These are phyloP conservation scores for Teratosphaeriaceae sp. DNA, from an alignment of 2,329 filamentous ascomycete species.

Conservation along the genomic window DNA sequence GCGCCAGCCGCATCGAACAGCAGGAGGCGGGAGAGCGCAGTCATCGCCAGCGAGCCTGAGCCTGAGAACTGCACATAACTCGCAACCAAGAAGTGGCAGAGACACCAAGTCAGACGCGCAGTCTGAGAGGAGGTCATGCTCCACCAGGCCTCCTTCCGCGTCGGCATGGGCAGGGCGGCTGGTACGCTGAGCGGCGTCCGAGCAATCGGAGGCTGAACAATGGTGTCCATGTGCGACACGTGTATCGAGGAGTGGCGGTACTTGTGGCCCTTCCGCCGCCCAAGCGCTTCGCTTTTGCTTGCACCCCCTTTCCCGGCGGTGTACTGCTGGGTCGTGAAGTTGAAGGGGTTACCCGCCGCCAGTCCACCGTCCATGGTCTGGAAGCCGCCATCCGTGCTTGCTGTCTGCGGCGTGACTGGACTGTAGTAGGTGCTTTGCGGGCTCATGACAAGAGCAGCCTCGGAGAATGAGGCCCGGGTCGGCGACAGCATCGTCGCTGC, in stretches of 20 bases:
- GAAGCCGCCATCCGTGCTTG: constrained; percentile 24
- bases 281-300: constrained; percentile 65
- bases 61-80: constrained; percentile 80
- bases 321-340: constrained; percentile 68
- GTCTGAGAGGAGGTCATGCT: constrained; percentile 89
- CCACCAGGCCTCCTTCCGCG: constrained; percentile 75
- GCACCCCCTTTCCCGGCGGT: constrained; percentile 46
- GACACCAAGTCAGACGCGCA: constrained; percentile 76
- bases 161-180: constrained; percentile 86
- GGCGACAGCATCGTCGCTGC: constrained; percentile 24
- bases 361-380: constrained; percentile 17
- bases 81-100: constrained; percentile 79
- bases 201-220: constrained; percentile 74
- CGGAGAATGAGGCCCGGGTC: constrained; percentile 21
- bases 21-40: constrained; percentile 83
- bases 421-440: constrained; percentile 22
- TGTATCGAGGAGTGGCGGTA: constrained; percentile 92
- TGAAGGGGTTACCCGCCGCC: constrained; percentile 66
- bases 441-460: constrained; percentile 17
- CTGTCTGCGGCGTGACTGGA: constrained; percentile 28
- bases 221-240: constrained; percentile 85
- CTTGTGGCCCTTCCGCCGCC: constrained; percentile 87
- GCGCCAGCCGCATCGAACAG: constrained; percentile 94
- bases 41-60: constrained; percentile 81
- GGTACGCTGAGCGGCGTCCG: constrained; percentile 85